These are phyloP conservation scores for Malus hybrid DNA, from an alignment of 331 rosid genomes.

Conservation along the genomic window DNA sequence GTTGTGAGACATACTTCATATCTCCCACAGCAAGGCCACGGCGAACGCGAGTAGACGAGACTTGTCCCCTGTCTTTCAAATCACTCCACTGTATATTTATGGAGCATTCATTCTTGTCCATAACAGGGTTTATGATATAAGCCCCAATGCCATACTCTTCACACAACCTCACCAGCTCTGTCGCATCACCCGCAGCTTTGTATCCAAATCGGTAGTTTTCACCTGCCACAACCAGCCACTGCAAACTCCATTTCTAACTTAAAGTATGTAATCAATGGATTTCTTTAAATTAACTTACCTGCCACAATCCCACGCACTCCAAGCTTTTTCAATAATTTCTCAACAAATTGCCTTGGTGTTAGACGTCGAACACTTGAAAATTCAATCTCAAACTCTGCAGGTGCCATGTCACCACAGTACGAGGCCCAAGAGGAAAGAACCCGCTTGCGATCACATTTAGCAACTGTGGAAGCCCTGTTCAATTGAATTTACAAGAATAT, in stretches of 20 bases:
- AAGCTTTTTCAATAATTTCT: constrained; percentile 66
- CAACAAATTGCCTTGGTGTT: constrained; percentile 74
- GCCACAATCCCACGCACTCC: constrained; percentile 83
- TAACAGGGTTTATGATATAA: constrained; percentile 74
- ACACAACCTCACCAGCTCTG: constrained; percentile 67
- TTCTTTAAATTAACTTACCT: constrained; percentile 32
- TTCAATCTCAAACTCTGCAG: constrained; percentile 64
- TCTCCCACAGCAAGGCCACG: constrained; percentile 74
- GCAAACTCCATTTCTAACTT: constrained; percentile 15
- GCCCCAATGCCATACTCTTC: constrained; percentile 70
- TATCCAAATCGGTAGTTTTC: constrained; percentile 95
- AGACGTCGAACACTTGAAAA: constrained; percentile 79
- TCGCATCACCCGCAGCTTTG: constrained; percentile 83
- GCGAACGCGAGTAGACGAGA: constrained; percentile 89
- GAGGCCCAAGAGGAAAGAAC: constrained; percentile 82
- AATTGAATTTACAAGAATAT: background rate
- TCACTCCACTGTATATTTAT: constrained; percentile 27
- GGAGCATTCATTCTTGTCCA: constrained; percentile 55
- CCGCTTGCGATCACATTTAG: constrained; percentile 70
- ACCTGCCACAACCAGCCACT: constrained; percentile 48
- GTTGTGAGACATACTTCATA: constrained; percentile 72
- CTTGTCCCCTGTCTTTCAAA: constrained; percentile 83
- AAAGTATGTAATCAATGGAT: background rate
- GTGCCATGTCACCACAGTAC: constrained; percentile 55
- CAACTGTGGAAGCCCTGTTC: constrained; percentile 84